Evolutionary conservation across 2,329 filamentous ascomycete species (phyloP).

Genomic region (Verticillium albo-atrum): DNA sequence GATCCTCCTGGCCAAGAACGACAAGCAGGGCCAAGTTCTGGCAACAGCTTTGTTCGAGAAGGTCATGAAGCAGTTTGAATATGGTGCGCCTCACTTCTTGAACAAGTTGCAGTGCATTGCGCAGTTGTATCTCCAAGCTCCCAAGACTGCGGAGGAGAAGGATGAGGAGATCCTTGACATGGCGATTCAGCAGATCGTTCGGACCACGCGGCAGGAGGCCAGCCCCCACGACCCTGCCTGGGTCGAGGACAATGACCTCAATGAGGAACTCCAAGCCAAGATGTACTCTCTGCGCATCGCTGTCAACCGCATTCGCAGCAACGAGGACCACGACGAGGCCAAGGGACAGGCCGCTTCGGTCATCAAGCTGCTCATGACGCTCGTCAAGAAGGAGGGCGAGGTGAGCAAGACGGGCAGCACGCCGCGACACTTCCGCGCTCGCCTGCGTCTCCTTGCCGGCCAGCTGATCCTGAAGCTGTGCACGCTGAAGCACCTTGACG

Average conservation of each 20-base stretch:
- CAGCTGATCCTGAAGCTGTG: conserved; percentile 82
- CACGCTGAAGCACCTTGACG: conserved; percentile 69
- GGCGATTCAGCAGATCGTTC: conserved; percentile 68
- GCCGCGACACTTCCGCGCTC: conserved; percentile 70
- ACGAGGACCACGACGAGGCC: conserved; percentile 44
- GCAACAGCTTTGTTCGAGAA: conserved; percentile 78
- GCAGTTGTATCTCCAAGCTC: conserved; percentile 71
- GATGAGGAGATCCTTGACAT: conserved; percentile 77
- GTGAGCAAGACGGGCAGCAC: conserved; percentile 72
- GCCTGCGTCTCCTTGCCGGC: conserved; percentile 77
- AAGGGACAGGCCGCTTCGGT: conserved; percentile 62
- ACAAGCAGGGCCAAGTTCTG: conserved; percentile 76
- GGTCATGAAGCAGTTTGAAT: conserved; percentile 69
- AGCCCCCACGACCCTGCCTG: conserved; percentile 56
- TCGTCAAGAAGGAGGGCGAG: conserved; percentile 75
- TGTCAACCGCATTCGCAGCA: conserved; percentile 75
- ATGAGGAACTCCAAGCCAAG: conserved; percentile 81
- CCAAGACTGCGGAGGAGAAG: conserved; percentile 66
- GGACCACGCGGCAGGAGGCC: conserved; percentile 62
- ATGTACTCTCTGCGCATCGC: conserved; percentile 78
- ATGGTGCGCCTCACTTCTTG: conserved; percentile 70
- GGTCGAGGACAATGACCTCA: conserved; percentile 63
- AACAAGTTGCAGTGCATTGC: conserved; percentile 67
- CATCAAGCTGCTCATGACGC: conserved; percentile 72
- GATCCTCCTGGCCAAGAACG: conserved; percentile 72